Conservation (phyloP, 306 rosid species). For the Comarum palustre region DNA sequence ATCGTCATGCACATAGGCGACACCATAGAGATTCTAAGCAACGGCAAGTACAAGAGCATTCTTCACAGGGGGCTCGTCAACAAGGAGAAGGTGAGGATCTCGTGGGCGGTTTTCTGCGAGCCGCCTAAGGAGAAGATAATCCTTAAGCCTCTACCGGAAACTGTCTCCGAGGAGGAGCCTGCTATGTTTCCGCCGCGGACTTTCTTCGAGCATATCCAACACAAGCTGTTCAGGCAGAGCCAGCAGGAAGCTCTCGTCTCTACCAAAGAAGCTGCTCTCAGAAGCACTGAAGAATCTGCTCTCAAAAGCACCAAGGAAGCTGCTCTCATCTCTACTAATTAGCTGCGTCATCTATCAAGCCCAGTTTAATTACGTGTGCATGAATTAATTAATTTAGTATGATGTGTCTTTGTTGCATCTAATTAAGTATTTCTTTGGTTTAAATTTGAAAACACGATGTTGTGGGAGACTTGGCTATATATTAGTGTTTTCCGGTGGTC, state of each 20-base stretch:
- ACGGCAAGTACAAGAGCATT: conserved; percentile 75
- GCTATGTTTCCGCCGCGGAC: conserved; percentile 69
- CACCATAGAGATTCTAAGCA: conserved; percentile 76
- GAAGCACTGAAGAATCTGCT: neutral
- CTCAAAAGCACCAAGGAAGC: neutral
- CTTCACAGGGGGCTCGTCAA: conserved; percentile 79
- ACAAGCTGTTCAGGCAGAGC: conserved; percentile 64
- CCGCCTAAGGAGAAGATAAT: conserved; percentile 88
- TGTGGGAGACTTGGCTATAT: no score
- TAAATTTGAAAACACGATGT: no score
- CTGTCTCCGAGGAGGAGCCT: conserved; percentile 48
- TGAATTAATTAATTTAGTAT: no score
- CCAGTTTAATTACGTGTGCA: no score
- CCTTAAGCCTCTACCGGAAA: conserved; percentile 64
- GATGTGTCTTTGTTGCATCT: no score
- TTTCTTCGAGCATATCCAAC: conserved; percentile 74
- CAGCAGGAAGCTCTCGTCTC: conserved; percentile 27
- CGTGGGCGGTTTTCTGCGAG: conserved; percentile 90
- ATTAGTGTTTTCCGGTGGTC: no score
- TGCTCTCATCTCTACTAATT: no score
- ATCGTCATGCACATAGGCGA: conserved; percentile 86
- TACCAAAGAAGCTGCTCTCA: neutral
- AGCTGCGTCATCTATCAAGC: no score
- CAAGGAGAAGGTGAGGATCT: conserved; percentile 80
- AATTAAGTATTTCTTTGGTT: no score